phyloP scores from a whole-genome alignment of 1,284 basidiomycete species.

The Trichosporon sp. region DNA sequence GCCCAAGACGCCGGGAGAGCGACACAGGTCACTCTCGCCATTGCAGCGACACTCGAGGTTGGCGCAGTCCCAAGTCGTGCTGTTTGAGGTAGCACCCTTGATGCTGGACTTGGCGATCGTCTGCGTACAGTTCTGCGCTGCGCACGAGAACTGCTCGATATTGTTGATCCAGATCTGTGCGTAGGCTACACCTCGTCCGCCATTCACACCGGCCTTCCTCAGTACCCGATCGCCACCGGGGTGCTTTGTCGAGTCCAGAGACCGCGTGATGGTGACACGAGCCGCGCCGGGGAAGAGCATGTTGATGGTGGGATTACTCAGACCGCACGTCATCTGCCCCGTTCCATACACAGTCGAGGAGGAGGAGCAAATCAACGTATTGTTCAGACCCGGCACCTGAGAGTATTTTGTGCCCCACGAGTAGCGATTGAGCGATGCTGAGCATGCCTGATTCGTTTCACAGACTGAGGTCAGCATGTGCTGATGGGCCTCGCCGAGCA shows the following conservation, averaged over 20 bases:
- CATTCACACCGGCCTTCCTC: constrained; percentile 44
- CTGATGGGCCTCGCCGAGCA: neutral
- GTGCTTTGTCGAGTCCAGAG: constrained; percentile 61
- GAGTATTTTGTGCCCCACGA: constrained; percentile 24
- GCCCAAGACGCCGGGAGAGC: constrained; percentile 53
- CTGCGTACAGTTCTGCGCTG: constrained; percentile 65
- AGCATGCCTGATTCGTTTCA: neutral
- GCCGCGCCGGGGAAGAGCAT: constrained; percentile 62
- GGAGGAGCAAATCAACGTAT: constrained; percentile 26
- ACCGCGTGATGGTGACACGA: constrained; percentile 69
- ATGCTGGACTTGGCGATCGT: constrained; percentile 41
- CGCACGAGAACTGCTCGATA: constrained; percentile 72
- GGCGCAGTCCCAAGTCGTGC: constrained; percentile 60
- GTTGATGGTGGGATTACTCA: constrained; percentile 71
- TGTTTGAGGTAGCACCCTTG: constrained; percentile 27
- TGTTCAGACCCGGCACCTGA: constrained; percentile 50
- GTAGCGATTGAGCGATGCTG: constrained; percentile 5
- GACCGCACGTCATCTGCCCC: constrained; percentile 35
- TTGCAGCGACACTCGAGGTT: constrained; percentile 69
- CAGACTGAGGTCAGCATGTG: neutral
- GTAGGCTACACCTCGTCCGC: constrained; percentile 55
- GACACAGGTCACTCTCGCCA: constrained; percentile 66
- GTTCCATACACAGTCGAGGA: constrained; percentile 31
- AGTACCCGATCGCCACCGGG: constrained; percentile 49
- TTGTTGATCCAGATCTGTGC: constrained; percentile 76